A percentile compares a stretch with the other conserved stretches of the same genome.
phyloP scores from a whole-genome alignment of 2,329 filamentous ascomycete species.

The Apiospora malaysiana region DNA sequence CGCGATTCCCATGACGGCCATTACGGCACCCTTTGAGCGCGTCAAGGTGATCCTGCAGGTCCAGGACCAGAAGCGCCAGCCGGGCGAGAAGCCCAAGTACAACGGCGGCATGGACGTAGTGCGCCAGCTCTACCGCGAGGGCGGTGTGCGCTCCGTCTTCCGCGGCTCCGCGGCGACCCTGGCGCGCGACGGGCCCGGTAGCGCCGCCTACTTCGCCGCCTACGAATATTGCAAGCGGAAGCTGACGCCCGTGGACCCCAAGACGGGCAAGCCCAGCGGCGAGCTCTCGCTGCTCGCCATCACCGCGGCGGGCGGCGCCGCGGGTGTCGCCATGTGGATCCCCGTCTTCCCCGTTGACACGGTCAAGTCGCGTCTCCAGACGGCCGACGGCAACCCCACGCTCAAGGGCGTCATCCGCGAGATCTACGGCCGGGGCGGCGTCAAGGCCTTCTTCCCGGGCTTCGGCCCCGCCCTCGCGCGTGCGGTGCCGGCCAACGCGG shows the following conservation, averaged over 20 bases:
- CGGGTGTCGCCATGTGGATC: conserved; percentile 98
- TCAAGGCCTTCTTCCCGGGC: conserved; percentile 95
- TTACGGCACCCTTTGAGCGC: conserved; percentile 98
- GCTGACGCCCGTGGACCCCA: conserved; percentile 81
- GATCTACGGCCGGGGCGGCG: conserved; percentile 82
- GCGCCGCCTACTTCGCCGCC: conserved; percentile 93
- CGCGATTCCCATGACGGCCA: conserved; percentile 94
- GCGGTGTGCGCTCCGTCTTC: conserved; percentile 90
- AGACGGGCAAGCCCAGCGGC: conserved; percentile 73
- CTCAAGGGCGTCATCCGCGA: conserved; percentile 80
- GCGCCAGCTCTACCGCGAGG: conserved; percentile 88
- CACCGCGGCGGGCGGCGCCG: conserved; percentile 84
- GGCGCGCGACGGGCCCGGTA: conserved; percentile 90
- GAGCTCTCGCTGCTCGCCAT: conserved; percentile 83
- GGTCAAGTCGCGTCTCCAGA: conserved; percentile 93
- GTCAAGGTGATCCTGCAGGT: conserved; percentile 99
- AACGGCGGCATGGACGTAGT: conserved; percentile 88
- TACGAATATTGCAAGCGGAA: conserved; percentile 94
- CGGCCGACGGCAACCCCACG: conserved; percentile 82
- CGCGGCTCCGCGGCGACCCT: conserved; percentile 89
- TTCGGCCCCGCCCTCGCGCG: conserved; percentile 91
- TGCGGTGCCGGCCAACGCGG: conserved; percentile 94
- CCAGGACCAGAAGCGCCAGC: conserved; percentile 83
- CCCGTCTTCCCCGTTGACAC: conserved; percentile 98
- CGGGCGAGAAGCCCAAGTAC: conserved; percentile 93